These are phyloP conservation scores for Gymnopilus junonius DNA, from an alignment of 768 basidiomycete genomes.

Conservation along the genomic window DNA sequence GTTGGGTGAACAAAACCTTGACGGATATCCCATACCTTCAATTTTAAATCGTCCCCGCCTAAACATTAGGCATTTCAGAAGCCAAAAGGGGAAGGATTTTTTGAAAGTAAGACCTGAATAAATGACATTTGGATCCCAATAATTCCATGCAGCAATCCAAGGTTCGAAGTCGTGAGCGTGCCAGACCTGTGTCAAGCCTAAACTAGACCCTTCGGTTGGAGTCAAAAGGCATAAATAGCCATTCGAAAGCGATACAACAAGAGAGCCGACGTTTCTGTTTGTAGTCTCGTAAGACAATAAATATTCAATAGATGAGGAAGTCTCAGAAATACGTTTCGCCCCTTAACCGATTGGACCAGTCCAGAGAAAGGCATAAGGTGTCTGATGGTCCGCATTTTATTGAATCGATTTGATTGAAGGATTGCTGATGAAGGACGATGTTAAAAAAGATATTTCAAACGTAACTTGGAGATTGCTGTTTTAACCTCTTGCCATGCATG, in stretches of 20 bases:
- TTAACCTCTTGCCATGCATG: conserved; percentile 60
- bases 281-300: background rate
- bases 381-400: conserved; percentile 57
- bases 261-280: conserved; percentile 51
- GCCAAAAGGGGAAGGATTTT: background rate
- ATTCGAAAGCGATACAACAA: conserved; percentile 84
- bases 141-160: conserved; percentile 92
- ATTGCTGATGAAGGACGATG: conserved; percentile 35
- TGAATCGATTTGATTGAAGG: conserved; percentile 41
- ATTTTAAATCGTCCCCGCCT: conserved; percentile 93
- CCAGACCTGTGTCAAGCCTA: conserved; percentile 66
- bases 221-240: conserved; percentile 70
- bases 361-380: conserved; percentile 85
- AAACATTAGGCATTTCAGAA: background rate
- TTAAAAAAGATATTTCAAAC: conserved; percentile 8
- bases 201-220: conserved; percentile 46
- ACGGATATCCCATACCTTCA: conserved; percentile 92
- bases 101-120: conserved; percentile 70
- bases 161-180: conserved; percentile 92
- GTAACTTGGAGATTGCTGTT: background rate
- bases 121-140: conserved; percentile 78
- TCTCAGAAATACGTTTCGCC: conserved; percentile 45
- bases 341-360: conserved; percentile 82
- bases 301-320: background rate
- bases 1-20: conserved; percentile 60